Evolutionary conservation across 2,329 filamentous ascomycete genomes (phyloP).

Genomic region (Chaetomium strumarium): DNA sequence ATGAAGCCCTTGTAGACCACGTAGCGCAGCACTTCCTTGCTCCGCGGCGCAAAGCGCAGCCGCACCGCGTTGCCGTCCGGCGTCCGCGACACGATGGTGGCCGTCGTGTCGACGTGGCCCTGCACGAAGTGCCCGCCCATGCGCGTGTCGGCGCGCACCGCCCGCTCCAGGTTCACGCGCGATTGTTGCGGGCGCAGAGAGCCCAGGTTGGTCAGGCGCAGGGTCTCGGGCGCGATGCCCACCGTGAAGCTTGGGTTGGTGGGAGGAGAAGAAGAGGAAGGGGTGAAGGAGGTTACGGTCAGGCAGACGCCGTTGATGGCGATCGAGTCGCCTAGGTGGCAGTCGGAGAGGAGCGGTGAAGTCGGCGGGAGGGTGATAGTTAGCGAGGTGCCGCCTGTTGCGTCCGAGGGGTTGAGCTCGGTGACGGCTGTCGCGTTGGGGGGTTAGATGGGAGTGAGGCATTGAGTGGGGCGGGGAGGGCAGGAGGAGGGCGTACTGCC

Average conservation of each 20-base stretch:
- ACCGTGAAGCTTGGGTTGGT: slow-evolving; percentile 63
- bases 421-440: slow-evolving; percentile 62
- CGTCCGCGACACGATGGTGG: slow-evolving; percentile 63
- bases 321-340: slow-evolving; percentile 87
- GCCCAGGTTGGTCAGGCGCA: slow-evolving; percentile 93
- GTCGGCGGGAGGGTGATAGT: slow-evolving; percentile 67
- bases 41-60: slow-evolving; percentile 71
- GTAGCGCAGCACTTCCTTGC: slow-evolving; percentile 68
- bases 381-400: slow-evolving; percentile 81
- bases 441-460: slow-evolving; percentile 5
- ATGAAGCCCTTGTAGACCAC: slow-evolving; percentile 96
- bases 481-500: slow-evolving; percentile 74
- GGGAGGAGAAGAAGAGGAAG: slow-evolving; percentile 25
- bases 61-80: slow-evolving; percentile 88
- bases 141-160: slow-evolving; percentile 81
- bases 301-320: slow-evolving; percentile 93
- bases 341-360: slow-evolving; percentile 74
- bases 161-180: slow-evolving; percentile 86
- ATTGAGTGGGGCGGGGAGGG: neutral
- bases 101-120: slow-evolving; percentile 90
- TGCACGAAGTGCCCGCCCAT: slow-evolving; percentile 99
- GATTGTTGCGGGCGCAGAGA: slow-evolving; percentile 56
- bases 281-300: slow-evolving; percentile 63
- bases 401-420: slow-evolving; percentile 72
- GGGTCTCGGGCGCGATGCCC: slow-evolving; percentile 89